These are phyloP conservation scores for Stachybotrys echinatus DNA, from an alignment of 2,329 filamentous ascomycete species.

Conservation along the genomic window DNA sequence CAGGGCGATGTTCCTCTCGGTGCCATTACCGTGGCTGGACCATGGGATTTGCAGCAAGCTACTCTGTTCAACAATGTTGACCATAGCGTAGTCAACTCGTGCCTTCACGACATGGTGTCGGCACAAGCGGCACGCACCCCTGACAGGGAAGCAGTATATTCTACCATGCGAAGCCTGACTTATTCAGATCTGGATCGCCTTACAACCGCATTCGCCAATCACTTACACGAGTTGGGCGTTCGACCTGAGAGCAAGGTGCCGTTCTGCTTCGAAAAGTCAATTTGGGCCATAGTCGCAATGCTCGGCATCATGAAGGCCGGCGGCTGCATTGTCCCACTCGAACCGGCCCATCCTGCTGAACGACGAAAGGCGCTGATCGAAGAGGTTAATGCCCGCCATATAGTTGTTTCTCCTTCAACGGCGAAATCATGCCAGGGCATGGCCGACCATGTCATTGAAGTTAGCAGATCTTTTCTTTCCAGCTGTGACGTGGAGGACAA, in stretches of 20 bases:
- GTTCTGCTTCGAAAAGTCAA: neutral
- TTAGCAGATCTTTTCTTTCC: neutral
- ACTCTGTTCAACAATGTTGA: slow-evolving; percentile 19
- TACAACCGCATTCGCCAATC: neutral
- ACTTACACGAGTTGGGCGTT: neutral
- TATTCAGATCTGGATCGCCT: neutral
- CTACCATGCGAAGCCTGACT: neutral
- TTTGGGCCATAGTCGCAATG: neutral
- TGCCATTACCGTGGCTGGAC: neutral
- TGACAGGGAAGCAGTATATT: neutral
- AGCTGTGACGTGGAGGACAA: neutral
- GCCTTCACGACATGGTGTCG: neutral
- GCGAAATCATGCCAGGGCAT: neutral
- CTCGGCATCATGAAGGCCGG: neutral
- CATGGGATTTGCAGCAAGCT: neutral
- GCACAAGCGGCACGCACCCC: neutral
- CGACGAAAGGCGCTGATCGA: neutral
- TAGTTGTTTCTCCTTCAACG: neutral
- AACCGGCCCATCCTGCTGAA: neutral
- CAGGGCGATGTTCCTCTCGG: neutral
- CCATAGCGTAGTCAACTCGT: neutral
- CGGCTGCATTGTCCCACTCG: neutral
- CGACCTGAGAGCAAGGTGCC: neutral
- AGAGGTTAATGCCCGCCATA: neutral
- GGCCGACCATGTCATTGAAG: neutral